Base-by-base conservation (phyloP, 2,329 filamentous ascomycete species). In the Xylariaceae sp. region DNA sequence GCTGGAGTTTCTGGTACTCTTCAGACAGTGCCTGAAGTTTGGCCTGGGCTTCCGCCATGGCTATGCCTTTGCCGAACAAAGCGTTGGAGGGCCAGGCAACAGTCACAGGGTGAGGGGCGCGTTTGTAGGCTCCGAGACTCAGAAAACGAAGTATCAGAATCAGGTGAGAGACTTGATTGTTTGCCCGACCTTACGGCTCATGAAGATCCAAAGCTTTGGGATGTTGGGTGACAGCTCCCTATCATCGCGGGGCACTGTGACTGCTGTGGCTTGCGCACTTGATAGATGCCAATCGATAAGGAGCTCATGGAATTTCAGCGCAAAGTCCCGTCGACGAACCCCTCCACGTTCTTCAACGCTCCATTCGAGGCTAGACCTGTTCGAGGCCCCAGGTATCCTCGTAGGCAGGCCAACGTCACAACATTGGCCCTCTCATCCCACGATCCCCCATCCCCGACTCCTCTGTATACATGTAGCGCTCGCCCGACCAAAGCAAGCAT, bases 1-100 rank as follows among this genome's bases (percentile, higher is more conserved):
- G 83, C 71, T 97, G 91, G 27, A 96, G 75, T 65, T 87, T 86
- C 66, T 91, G 86, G 67, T 87, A 97, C 57, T 95, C 86, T 45
- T 96, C 90, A 0, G 90, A 90, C 39, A 96, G 81, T 46, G 78
- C 75, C 72, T 96, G 91, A 22, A 96, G 77, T 63, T 82, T 81
- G 54, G 86, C 87, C 68, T 95, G 89, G 55, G 80, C 70, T 55
- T 89, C 84, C 49, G 85, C 80, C 85, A 90, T 90, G 42, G 43
- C 39, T 32, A 14, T n/a, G n/a, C n/a, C 15, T 27, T 42, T 15
- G 9, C 31, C 41, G 41, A 7, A 27, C 22, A 5, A 7, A 11
- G n/a, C 35, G 38, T 42, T 31, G 27, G 35, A 14, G 5, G 15
- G 10, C 4, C 10, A 15, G 10, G 15, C 36, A 27, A 42, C n/a